Evolutionary conservation across 306 rosid species (phyloP), one percentile per base, ranked within the genome.

Genomic region (Vigna reflexopilosa): DNA sequence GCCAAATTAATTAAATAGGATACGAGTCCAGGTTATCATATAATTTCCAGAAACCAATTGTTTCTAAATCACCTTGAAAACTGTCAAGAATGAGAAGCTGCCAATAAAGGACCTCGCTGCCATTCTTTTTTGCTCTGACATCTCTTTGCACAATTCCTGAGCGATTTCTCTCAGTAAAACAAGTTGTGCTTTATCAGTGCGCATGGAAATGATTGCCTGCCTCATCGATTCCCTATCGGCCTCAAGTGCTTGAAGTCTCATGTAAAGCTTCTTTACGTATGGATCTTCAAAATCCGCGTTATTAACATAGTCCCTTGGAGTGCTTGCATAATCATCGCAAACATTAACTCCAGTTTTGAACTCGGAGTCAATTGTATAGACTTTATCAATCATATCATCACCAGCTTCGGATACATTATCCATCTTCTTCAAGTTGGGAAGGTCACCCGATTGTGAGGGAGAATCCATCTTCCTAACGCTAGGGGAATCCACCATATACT

Each of bases 161-260:
- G 99, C 97, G 86, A 96, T 96, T 88, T 96, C 99, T 85, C 90
- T 96, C 70, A 96, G 84, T 72, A 96, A 84, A 72, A 93, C 90
- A 75, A 93, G 68, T 30, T 96, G 99, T 50, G 97, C 96, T 78
- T 96, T 91, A 80, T 96, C 99, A 2, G 98, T 89, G 63, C 97
- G 89, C 96, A 96, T 96, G 0, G 98, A 87, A 84, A 93, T 83
- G 76, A 96, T 84, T 51, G 98, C 84, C 81, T 96, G 98, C 88
- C 91, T 93, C 99, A 96, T 96, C 73, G 99, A 96, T 75, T 96
- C 99, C 85, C 97, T 87, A 81, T 96, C 99, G 12, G 99, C 97
- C 87, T 96, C 99, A 49, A 96, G 97, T 77, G 91, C 97, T 83
- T 93, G 98, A 88, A 96, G 97, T 83, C 99, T 90, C 91, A 75